Conservation (phyloP, 257 asterid genomes). For the Cinchona pubescens region DNA sequence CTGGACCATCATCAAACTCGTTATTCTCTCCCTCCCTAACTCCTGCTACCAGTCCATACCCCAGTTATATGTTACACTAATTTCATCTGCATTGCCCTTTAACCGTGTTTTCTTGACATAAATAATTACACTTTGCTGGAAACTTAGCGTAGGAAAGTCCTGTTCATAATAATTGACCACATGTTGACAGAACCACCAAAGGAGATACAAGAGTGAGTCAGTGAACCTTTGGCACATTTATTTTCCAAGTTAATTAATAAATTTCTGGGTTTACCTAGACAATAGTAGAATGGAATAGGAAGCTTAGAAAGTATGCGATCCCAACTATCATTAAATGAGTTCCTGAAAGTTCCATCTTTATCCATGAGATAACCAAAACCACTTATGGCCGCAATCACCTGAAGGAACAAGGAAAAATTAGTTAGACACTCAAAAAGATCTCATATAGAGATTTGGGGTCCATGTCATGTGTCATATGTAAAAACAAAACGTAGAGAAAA, state of each 20-base stretch:
- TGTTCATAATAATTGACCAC: too few relatives aligned
- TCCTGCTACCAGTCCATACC: too few relatives aligned
- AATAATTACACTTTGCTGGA: background rate
- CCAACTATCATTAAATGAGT: conserved; percentile 52
- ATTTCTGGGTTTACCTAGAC: conserved; percentile 34
- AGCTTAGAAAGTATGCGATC: conserved; percentile 52
- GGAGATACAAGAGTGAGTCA: too few relatives aligned
- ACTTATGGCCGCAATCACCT: conserved; percentile 46
- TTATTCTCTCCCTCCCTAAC: too few relatives aligned
- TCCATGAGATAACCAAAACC: conserved; percentile 42
- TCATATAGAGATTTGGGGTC: background rate
- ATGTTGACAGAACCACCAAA: too few relatives aligned
- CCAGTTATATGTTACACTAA: background rate
- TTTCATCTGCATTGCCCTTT: background rate
- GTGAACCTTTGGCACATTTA: too few relatives aligned
- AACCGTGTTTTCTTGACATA: background rate
- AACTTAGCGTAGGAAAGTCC: background rate
- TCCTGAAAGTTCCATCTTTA: conserved; percentile 49
- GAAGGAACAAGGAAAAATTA: conserved; percentile 10
- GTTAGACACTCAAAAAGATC: background rate
- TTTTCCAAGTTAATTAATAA: background rate
- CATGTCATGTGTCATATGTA: background rate
- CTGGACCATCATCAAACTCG: too few relatives aligned
- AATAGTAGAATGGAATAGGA: conserved; percentile 54
- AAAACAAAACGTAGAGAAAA: background rate